phyloP scores from a whole-genome alignment of 1,139 yeast species.

The Saccharomyces hybrid region DNA sequence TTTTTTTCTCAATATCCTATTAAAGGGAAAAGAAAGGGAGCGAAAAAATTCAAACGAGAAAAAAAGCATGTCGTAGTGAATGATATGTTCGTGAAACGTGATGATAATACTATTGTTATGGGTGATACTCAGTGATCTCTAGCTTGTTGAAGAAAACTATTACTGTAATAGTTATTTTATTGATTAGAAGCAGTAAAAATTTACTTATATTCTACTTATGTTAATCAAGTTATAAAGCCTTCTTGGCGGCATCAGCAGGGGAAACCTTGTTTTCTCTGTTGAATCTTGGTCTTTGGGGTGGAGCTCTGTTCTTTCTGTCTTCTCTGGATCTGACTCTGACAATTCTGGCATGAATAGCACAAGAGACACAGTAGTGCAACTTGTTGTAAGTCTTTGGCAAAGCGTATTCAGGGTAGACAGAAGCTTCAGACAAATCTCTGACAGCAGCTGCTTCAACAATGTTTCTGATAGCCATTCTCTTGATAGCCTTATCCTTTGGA shows the following conservation, averaged over 20 bases:
- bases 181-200: neutral
- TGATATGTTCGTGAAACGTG: neutral
- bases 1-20: neutral
- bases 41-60: neutral
- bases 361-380: slow-evolving; percentile 99
- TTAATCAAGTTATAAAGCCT: slow-evolving; percentile 45
- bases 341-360: slow-evolving; percentile 99
- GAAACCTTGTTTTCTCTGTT: slow-evolving; percentile 84
- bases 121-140: too few relatives aligned
- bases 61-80: neutral
- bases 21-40: neutral
- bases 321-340: slow-evolving; percentile 99
- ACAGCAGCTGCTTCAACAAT: slow-evolving; percentile 99
- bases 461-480: slow-evolving; percentile 99
- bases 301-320: slow-evolving; percentile 98
- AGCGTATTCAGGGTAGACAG: slow-evolving; percentile 99
- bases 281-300: slow-evolving; percentile 99
- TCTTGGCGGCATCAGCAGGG: slow-evolving; percentile 98
- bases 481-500: slow-evolving; percentile 99
- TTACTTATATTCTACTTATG: neutral
- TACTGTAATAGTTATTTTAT: neutral
- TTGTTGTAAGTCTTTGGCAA: too few relatives aligned
- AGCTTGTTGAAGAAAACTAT: neutral
- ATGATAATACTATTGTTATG: neutral
- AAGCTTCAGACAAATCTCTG: slow-evolving; percentile 99